phyloP scores from a whole-genome alignment of 108 stramenopile species.

The Skeletonema grethae region DNA sequence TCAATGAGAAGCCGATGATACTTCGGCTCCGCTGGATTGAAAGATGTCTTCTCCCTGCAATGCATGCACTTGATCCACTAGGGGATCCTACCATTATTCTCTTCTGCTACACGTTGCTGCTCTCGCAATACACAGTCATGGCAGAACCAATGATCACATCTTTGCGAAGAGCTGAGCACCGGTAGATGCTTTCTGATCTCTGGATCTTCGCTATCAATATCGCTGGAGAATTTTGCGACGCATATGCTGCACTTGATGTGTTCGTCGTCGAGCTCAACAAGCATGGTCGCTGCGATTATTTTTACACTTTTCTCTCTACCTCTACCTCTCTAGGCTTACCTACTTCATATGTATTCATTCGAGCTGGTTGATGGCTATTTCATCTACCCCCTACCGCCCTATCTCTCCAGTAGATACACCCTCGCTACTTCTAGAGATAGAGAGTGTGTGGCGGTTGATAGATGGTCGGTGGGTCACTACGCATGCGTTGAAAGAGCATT shows the following conservation, averaged over 20 bases:
- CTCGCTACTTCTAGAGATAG: too few species aligned
- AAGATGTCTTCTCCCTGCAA: background rate
- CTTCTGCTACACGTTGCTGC: background rate
- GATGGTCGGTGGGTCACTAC: too few species aligned
- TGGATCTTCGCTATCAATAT: background rate
- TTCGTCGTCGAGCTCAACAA: background rate
- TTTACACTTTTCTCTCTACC: too few species aligned
- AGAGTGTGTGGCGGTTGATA: too few species aligned
- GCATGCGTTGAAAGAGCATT: too few species aligned
- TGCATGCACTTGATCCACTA: conserved; percentile 2
- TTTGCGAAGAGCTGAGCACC: background rate
- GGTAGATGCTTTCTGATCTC: background rate
- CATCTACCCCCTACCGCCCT: too few species aligned
- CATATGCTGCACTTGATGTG: background rate
- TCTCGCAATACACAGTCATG: background rate
- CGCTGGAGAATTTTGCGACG: background rate
- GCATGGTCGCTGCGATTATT: too few species aligned
- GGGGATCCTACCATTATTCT: background rate
- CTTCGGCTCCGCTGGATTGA: background rate
- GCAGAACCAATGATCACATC: conserved; percentile 3
- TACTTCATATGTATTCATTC: too few species aligned
- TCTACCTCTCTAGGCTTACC: too few species aligned
- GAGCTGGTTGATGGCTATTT: too few species aligned
- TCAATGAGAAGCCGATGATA: background rate
- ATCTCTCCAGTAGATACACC: too few species aligned